Evolutionary conservation across 306 rosid species (phyloP).

Genomic region (Castanea mollissima): DNA sequence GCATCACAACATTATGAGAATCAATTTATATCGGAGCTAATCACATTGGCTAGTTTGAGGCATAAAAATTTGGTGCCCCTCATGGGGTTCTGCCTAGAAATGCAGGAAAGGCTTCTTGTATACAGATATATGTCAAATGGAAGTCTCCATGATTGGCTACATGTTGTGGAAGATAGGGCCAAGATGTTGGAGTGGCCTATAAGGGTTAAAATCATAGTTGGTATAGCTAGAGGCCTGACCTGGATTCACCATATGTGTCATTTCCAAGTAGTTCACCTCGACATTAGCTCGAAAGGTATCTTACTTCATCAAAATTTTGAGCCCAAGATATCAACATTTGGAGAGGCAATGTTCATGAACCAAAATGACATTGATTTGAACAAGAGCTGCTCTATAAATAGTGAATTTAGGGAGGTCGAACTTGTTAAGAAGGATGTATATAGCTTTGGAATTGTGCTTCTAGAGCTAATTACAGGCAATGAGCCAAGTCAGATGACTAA

Average conservation of each 20-base stretch:
- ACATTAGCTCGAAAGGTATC: slow-evolving; percentile 19
- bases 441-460: slow-evolving; percentile 39
- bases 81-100: slow-evolving; percentile 17
- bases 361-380: not conserved
- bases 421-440: slow-evolving; percentile 34
- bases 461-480: slow-evolving; percentile 31
- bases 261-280: slow-evolving; percentile 19
- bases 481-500: not conserved
- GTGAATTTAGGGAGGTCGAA: slow-evolving; percentile 5
- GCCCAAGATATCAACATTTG: slow-evolving; percentile 39
- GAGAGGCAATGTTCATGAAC: slow-evolving; percentile 13
- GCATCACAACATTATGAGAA: not conserved
- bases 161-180: slow-evolving; percentile 13
- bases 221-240: slow-evolving; percentile 36
- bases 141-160: slow-evolving; percentile 36
- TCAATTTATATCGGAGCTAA: slow-evolving; percentile 21
- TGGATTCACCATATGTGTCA: slow-evolving; percentile 32
- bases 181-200: slow-evolving; percentile 9
- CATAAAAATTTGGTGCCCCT: slow-evolving; percentile 19
- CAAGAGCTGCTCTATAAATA: not conserved
- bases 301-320: slow-evolving; percentile 33
- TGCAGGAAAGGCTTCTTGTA: slow-evolving; percentile 11
- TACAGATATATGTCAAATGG: slow-evolving; percentile 17
- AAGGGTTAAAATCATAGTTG: slow-evolving; percentile 27
- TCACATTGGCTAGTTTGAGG: slow-evolving; percentile 12